These are phyloP conservation scores for Phalaenopsis aphrodite DNA, from an alignment of 106 monocot species.

Conservation along the genomic window DNA sequence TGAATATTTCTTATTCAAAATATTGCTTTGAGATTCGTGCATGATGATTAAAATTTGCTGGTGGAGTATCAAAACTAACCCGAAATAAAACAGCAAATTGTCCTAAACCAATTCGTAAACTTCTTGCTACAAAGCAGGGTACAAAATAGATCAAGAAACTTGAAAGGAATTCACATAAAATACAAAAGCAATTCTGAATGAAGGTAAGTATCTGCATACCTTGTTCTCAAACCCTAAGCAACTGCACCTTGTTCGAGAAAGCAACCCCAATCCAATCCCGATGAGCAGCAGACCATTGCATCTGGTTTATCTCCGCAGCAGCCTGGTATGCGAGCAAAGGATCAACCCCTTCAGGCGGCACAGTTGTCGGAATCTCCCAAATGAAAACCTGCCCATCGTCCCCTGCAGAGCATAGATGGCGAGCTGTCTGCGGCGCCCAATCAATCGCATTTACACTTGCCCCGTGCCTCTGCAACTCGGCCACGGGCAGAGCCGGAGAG, in stretches of 20 bases:
- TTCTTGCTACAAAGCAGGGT: not conserved
- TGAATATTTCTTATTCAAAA: too few relatives aligned
- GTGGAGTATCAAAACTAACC: not conserved
- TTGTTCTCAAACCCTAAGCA: constrained; percentile 10
- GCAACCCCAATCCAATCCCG: constrained; percentile 12
- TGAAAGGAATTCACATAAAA: not conserved
- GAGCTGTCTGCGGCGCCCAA: constrained; percentile 44
- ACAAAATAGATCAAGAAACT: not conserved
- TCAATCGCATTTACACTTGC: constrained; percentile 71
- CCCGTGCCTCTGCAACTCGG: constrained; percentile 69
- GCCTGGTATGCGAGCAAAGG: constrained; percentile 6
- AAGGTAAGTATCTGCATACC: constrained; percentile 1
- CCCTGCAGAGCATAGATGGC: constrained; percentile 59
- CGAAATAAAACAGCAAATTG: not conserved
- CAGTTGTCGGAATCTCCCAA: constrained; percentile 44
- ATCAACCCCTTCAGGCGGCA: constrained; percentile 8
- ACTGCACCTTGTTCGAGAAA: constrained; percentile 11
- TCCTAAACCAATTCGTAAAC: not conserved
- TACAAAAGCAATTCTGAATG: not conserved
- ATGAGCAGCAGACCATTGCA: constrained; percentile 12
- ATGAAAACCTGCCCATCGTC: constrained; percentile 71
- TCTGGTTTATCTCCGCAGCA: constrained; percentile 13
- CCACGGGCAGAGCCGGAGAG: constrained; percentile 63
- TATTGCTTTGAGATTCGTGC: too few relatives aligned
- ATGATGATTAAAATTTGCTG: too few relatives aligned